A percentile compares a stretch with the other conserved stretches of the same genome.
Conservation (phyloP, 306 rosid genomes). For the Urtica urens region DNA sequence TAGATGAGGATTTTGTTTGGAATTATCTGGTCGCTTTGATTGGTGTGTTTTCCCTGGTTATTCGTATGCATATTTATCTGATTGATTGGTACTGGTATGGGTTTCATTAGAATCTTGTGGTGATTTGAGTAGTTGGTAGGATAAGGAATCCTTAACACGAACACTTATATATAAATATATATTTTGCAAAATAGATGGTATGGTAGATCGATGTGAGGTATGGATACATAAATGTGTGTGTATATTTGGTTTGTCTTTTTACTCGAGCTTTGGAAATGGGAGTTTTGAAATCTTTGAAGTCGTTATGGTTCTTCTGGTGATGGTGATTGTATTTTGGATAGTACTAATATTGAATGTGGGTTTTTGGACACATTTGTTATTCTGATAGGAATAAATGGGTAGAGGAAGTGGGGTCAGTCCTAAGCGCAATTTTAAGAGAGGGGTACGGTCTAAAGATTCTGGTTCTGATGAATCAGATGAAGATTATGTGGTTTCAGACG, state of each 20-base stretch:
- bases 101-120: neutral
- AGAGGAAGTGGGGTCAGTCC: conserved; percentile 66
- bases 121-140: neutral
- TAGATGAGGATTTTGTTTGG: neutral
- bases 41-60: neutral
- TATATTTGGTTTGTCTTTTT: neutral
- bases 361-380: conserved; percentile 6
- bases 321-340: neutral
- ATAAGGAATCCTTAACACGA: no score
- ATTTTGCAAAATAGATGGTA: neutral
- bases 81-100: neutral
- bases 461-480: conserved; percentile 87
- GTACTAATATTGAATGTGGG: neutral
- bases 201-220: neutral
- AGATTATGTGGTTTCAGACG: conserved; percentile 77
- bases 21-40: no score
- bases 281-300: neutral
- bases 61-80: neutral
- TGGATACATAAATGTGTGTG: neutral
- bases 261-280: neutral
- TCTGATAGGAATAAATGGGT: conserved; percentile 61
- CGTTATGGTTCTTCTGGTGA: conserved; percentile 4
- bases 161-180: neutral
- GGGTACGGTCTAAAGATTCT: conserved; percentile 35
- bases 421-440: conserved; percentile 29